Evolutionary conservation across 805 yeast species (phyloP), one percentile per base, ranked within the genome.

Genomic region (Metschnikowia anglica): DNA sequence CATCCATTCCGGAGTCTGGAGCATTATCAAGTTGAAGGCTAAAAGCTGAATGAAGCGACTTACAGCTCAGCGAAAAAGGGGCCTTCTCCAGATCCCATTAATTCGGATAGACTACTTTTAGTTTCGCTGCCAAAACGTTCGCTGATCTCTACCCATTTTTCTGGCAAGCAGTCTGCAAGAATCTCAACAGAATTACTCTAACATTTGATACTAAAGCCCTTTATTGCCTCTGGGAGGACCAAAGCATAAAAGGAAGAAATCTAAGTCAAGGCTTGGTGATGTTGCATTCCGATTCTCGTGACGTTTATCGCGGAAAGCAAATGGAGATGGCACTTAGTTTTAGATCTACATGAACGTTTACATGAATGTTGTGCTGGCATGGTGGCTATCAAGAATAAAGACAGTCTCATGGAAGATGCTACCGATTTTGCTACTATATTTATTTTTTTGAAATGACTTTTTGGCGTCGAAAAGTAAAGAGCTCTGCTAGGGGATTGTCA

Each of bases 401-500:
- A 40, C 41, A 2, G 32, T 10, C 24, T 32, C 7, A 3, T 33
- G 4, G 23, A 21, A 4, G 49, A 41, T n/a, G 34, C 49, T 1
- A 32, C 46, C 26, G 48, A 39, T 11, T 52, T 35, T 17, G 44
- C 43, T n/a, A 48, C 48, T 4, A 52, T n/a, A n/a, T n/a, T n/a
- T n/a, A 52, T 29, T 10, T 52, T 15, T 50, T 48, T 25, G 17
- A 3, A 54, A 48, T 17, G 46, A 36, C 15, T 52, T 52, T 30
- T 37, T 42, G 34, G 49, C 52, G 2, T 24, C 52, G 2, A 31
- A 45, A 21, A 46, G 52, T 4, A 13, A n/a, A 6, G 48, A 33
- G 7, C 34, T 52, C 17, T 49, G 53, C 31, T 29, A 17, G 9
- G 46, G 50, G 27, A 30, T 50, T 20, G 25, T 38, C 17, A 30